Base-by-base conservation (phyloP, 164 flowering plant genomes). In the Stephania yunnanensis region DNA sequence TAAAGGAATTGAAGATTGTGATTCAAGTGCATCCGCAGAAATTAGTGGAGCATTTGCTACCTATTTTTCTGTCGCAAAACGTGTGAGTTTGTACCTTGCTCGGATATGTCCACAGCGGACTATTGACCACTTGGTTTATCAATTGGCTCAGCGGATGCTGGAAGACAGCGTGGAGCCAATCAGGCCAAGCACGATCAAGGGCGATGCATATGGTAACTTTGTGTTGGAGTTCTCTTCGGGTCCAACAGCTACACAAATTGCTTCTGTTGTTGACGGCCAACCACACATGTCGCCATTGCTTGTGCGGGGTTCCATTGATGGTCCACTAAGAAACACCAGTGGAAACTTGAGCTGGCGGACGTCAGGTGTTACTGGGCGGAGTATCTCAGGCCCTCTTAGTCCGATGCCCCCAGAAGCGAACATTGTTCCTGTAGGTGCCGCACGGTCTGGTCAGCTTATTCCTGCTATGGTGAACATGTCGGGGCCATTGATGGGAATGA, bases 211-310 rank as follows among this genome's bases (percentile, higher is more conserved):
- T 78, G 90, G 89, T 74, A 89, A 90, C 79, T 81, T 81, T 75
- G 85, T 94, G 68, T 80, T 96, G 81, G 97, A 94, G 76, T 94
- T 96, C 81, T 96, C 99, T 78, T 97, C 94, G 81, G 97, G 95
- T 2, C 94, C 97, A 70, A 82, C 93, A 10, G 86, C 82, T 36
- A 74, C 91, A 64, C 98, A 91, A 80, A 78, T 89, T 78, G 84
- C 97, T 68, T 84, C 97, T 64, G 85, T 88, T 71, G 86, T 83
- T 64, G 99, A 93, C 76, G 88, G 78, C 76, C 98, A 92, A 80
- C 95, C 98, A 70, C 98, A 96, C 80, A 94, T 96, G 99, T 96
- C 99, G 48, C 98, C 99, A 10, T 80, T 96, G 76, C 94, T 96
- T 72, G 99, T 96, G 36, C 89, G 99, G 17, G 97, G 98, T 45